Evolutionary conservation across 495 filamentous ascomycete genomes (phyloP).

Genomic region (Penicillium goetzii): DNA sequence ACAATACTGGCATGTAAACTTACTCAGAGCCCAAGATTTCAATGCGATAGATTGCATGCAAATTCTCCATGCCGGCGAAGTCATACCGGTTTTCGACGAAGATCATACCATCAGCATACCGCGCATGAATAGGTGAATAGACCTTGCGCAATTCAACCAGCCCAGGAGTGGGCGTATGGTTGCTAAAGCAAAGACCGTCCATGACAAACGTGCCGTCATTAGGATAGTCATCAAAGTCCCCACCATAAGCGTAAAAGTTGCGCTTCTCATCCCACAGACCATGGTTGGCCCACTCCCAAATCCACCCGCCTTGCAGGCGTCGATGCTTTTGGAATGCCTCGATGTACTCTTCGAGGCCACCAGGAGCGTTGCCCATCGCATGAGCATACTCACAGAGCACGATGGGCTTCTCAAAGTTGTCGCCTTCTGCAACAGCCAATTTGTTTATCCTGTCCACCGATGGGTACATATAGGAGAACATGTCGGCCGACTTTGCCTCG

Average conservation of each 20-base stretch:
- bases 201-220: background rate
- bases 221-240: constrained; percentile 2
- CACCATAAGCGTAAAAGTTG: constrained; percentile 1
- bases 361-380: constrained; percentile 76
- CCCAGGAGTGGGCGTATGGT: background rate
- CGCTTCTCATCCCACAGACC: constrained; percentile 57
- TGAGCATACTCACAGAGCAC: constrained; percentile 71
- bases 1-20: background rate
- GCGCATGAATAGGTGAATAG: background rate
- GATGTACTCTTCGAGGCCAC: constrained; percentile 66
- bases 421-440: constrained; percentile 35
- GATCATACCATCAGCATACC: background rate
- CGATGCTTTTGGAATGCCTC: constrained; percentile 59
- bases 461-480: constrained; percentile 71
- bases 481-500: constrained; percentile 61
- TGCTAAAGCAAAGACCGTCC: background rate
- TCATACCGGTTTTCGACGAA: constrained; percentile 5
- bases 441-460: constrained; percentile 8
- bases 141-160: background rate
- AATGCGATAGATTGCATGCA: background rate
- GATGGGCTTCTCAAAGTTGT: constrained; percentile 57
- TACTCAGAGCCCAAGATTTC: background rate
- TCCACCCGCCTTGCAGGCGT: constrained; percentile 68
- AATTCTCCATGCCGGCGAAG: background rate
- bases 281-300: constrained; percentile 78